Evolutionary conservation across 352 stramenopile species (phyloP), one percentile per base, ranked within the genome.

Genomic region (Elongisporangium anandrum): DNA sequence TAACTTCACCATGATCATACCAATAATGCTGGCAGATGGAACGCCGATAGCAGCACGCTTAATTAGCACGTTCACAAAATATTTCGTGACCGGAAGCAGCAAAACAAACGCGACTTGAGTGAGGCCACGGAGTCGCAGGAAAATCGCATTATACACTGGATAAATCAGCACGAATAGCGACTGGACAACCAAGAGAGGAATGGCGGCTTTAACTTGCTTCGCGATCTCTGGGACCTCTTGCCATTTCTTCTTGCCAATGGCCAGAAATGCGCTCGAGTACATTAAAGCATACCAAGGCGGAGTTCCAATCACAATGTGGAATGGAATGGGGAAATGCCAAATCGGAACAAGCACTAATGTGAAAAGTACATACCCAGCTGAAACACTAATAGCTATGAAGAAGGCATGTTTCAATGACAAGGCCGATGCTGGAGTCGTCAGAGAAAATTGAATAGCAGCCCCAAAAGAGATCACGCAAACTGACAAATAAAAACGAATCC

Each of bases 261-360:
- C 29, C 5, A 9, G 13, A 13, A 39, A 39, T 2, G 29, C 13
- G 8, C 29, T 13, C 6, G 8, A 13, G 29, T 39, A 39, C 4
- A 39, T 4, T 8, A 8, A 39, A 13, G 9, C 29, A 13, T 15
- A 39, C 29, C 29, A 39, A 13, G 1, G 6, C 8, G 29, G 29
- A 13, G 29, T 8, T 8, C 6, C 9, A 39, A 39, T 39, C 9
- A 8, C 5, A 9, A 39, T 1, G 4, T 4, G 51, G 52, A 77
- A 77, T 9, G 69, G 69, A 22, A 77, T 23, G 1, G 69, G 69
- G 4, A 77, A 77, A n/a, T 60, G 39, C 56, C 69, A 45, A 8
- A 10, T 17, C 7, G 39, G 2, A 5, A 49, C 57, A 16, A 62
- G 5, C 34, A 41, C 22, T 12, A 47, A 21, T n/a, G 29, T 48